These are phyloP conservation scores for Chaetothyriales sp. DNA, from an alignment of 2,329 filamentous ascomycete genomes.

Conservation along the genomic window DNA sequence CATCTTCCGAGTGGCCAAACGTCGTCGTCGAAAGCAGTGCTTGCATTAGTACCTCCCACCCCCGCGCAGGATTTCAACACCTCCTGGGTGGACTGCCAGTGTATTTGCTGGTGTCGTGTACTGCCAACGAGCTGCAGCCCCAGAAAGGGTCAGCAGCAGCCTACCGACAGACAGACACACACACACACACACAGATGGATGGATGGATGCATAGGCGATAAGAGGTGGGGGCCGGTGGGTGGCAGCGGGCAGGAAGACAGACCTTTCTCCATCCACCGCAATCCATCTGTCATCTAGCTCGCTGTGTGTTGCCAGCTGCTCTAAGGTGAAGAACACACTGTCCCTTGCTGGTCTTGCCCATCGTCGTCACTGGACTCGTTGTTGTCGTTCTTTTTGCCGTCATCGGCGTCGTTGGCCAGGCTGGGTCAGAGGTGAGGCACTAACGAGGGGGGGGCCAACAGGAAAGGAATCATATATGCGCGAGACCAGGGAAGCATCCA, in stretches of 20 bases:
- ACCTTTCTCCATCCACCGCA: conserved; percentile 40
- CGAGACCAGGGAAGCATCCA: background rate
- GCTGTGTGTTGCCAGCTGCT: conserved; percentile 34
- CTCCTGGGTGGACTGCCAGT: conserved; percentile 41
- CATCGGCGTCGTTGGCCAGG: too few species aligned
- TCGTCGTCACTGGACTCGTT: background rate
- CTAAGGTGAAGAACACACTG: conserved; percentile 14
- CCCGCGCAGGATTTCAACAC: conserved; percentile 24
- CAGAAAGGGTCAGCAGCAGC: background rate
- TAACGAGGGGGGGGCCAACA: too few species aligned
- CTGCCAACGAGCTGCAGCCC: conserved; percentile 22
- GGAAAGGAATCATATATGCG: background rate
- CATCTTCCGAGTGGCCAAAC: conserved; percentile 34
- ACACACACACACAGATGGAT: too few species aligned
- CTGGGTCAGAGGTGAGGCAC: too few species aligned
- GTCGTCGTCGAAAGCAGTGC: conserved; percentile 29
- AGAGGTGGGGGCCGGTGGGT: too few species aligned
- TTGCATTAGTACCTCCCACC: conserved; percentile 27
- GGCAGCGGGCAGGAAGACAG: too few species aligned
- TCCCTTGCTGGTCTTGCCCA: background rate
- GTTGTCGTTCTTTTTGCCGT: too few species aligned
- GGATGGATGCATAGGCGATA: background rate
- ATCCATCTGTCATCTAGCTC: conserved; percentile 38
- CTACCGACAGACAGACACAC: background rate
- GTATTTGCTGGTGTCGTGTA: conserved; percentile 44